Percentiles rank a stretch among this genome's conserved stretches.
These are phyloP conservation scores for Hypholoma sublateritium DNA, from an alignment of 768 basidiomycete species.

Conservation along the genomic window DNA sequence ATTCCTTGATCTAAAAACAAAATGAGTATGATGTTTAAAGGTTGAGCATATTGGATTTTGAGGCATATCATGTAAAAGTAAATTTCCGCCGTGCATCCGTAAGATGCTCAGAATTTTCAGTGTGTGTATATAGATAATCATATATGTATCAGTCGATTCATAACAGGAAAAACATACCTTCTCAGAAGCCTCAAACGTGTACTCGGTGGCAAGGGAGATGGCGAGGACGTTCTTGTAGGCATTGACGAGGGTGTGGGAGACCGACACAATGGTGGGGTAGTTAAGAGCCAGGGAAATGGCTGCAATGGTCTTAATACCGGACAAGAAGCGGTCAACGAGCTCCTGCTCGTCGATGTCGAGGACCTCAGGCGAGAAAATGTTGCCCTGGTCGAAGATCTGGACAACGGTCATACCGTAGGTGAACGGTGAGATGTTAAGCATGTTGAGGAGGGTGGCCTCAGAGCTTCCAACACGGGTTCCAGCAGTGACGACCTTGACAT, in stretches of 20 bases:
- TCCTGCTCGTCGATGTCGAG: slow-evolving; percentile 93
- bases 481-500: slow-evolving; percentile 91
- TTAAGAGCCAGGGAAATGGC: slow-evolving; percentile 93
- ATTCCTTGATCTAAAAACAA: slow-evolving; percentile 78
- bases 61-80: slow-evolving; percentile 30
- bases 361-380: slow-evolving; percentile 85
- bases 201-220: slow-evolving; percentile 86
- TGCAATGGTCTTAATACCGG: slow-evolving; percentile 93
- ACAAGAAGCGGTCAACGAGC: slow-evolving; percentile 88
- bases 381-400: slow-evolving; percentile 94
- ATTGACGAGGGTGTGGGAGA: slow-evolving; percentile 95
- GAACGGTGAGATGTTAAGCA: slow-evolving; percentile 99
- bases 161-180: slow-evolving; percentile 57
- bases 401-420: slow-evolving; percentile 99
- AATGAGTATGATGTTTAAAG: slow-evolving; percentile 12
- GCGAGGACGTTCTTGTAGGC: slow-evolving; percentile 98
- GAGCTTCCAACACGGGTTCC: slow-evolving; percentile 95
- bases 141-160: slow-evolving; percentile 14
- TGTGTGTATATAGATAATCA: slow-evolving; percentile 48
- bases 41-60: not conserved
- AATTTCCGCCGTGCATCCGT: slow-evolving; percentile 41
- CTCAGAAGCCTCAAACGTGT: slow-evolving; percentile 90
- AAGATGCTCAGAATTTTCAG: slow-evolving; percentile 83
- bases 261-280: slow-evolving; percentile 95
- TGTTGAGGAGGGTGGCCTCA: slow-evolving; percentile 98